These are phyloP conservation scores for Terfezia boudieri DNA, from an alignment of 495 filamentous ascomycete genomes.

Conservation along the genomic window DNA sequence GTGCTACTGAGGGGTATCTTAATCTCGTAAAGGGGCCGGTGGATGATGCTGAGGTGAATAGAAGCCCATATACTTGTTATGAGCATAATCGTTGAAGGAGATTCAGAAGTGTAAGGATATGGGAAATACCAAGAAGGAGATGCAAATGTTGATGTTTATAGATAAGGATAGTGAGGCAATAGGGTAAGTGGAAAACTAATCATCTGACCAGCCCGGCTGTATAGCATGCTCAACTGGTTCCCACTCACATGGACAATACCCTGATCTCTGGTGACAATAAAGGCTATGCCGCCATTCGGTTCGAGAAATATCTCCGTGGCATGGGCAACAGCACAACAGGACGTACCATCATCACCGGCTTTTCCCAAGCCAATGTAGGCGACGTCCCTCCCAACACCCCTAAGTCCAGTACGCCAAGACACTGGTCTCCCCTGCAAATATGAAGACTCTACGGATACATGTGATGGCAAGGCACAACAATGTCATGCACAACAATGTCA, in stretches of 20 bases:
- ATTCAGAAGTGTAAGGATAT: conserved; percentile 43
- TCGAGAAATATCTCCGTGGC: conserved; percentile 47
- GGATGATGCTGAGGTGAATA: conserved; percentile 66
- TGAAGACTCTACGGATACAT: conserved; percentile 61
- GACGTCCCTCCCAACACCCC: conserved; percentile 78
- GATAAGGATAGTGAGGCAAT: conserved; percentile 38
- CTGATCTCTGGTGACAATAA: conserved; percentile 89
- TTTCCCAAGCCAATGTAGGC: conserved; percentile 85
- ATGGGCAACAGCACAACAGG: conserved; percentile 25
- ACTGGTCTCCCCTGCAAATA: conserved; percentile 47
- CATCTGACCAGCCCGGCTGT: too few species aligned
- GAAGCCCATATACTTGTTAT: conserved; percentile 78
- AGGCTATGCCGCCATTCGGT: conserved; percentile 68
- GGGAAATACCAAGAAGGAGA: conserved; percentile 61
- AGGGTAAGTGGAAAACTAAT: conserved; percentile 2
- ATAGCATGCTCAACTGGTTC: conserved; percentile 62
- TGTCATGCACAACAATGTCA: conserved; percentile 76
- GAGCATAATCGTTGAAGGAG: conserved; percentile 65
- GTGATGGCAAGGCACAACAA: conserved; percentile 45
- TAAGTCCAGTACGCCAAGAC: conserved; percentile 69
- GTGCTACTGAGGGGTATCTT: conserved; percentile 45
- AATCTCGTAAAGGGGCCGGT: conserved; percentile 53
- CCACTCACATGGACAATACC: conserved; percentile 86
- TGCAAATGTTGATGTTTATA: conserved; percentile 68
- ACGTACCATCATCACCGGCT: conserved; percentile 43